Evolutionary conservation across 176 grass and related monocot species (phyloP), one percentile per base, ranked within the genome.

Genomic region (Avena insularis): DNA sequence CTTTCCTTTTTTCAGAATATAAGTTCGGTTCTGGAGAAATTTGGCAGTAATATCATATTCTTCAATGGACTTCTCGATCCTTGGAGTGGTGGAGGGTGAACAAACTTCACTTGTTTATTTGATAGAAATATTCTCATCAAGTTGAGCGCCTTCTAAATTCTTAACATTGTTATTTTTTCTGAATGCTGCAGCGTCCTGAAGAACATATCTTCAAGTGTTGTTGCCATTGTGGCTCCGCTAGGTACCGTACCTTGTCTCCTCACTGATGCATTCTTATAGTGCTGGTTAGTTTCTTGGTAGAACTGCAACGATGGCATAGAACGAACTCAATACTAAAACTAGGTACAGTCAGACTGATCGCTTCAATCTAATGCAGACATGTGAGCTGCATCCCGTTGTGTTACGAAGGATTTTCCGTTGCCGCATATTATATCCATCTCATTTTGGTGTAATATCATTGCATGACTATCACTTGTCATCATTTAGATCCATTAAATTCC

Each of bases 21-120:
- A 59, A 92, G 77, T 81, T 85, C 2, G 4, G 87, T 87, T 29
- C 80, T 98, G 79, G 71, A 92, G 83, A 94, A 92, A 70, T 98
- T 98, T 84, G 93, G 90, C 56, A 95, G 96, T 85, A 98, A 98
- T 64, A 95, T 98, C 48, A 95, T 98, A 86, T 98, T 98, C 79
- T 98, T 94, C 79, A 98, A 98, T 63, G 96, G 96, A 23, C 92
- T 98, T 66, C 89, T 95, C 1, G 93, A 98, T 85, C 96, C 96
- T 48, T 98, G 96, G 96, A 98, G 93, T 51, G 96, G 96, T 1
- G 93, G 96, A 80, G 92, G 96, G 96, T 98, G 78, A 94, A 65
- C 57, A 83, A 77, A 62, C 50, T 45, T 90, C 13, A 74, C 16
- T 58, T 78, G 6, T n/a, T n/a, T 54, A 31, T 31, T 11, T 27